Conservation (phyloP, 2,329 filamentous ascomycete species). For the Aspergillus intermedius region DNA sequence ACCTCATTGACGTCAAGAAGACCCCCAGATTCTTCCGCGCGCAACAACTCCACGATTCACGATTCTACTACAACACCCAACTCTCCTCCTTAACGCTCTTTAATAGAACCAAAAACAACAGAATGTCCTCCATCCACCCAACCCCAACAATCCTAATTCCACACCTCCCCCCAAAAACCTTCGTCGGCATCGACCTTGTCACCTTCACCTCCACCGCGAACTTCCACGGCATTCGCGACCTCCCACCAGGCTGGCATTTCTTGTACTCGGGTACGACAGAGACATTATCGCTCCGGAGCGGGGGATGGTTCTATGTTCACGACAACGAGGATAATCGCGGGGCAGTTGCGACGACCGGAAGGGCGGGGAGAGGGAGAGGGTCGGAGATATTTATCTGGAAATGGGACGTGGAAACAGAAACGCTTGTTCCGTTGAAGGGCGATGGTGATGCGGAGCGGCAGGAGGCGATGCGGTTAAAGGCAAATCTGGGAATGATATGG, state of each 20-base stretch:
- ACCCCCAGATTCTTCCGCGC: neutral
- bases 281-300: slow-evolving; percentile 55
- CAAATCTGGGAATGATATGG: slow-evolving; percentile 53
- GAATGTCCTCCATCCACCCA: slow-evolving; percentile 8
- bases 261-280: slow-evolving; percentile 54
- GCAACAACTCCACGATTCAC: neutral
- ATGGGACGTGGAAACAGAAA: slow-evolving; percentile 43
- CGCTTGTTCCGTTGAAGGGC: slow-evolving; percentile 26
- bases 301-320: slow-evolving; percentile 54
- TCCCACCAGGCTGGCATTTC: slow-evolving; percentile 56
- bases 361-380: slow-evolving; percentile 20
- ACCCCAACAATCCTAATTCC: slow-evolving; percentile 41
- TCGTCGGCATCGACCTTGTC: slow-evolving; percentile 49
- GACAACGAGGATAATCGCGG: slow-evolving; percentile 16
- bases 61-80: neutral
- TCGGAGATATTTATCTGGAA: slow-evolving; percentile 48
- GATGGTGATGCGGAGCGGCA: slow-evolving; percentile 35
- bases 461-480: slow-evolving; percentile 47
- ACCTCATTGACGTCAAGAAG: neutral
- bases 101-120: neutral
- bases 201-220: slow-evolving; percentile 57
- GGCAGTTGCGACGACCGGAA: slow-evolving; percentile 10
- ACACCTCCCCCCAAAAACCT: slow-evolving; percentile 39
- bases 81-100: neutral
- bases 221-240: slow-evolving; percentile 55